Percentiles rank a stretch among this genome's conserved stretches.
Conservation (phyloP, 345 rosid genomes). For the Eucalyptus pauciflora region DNA sequence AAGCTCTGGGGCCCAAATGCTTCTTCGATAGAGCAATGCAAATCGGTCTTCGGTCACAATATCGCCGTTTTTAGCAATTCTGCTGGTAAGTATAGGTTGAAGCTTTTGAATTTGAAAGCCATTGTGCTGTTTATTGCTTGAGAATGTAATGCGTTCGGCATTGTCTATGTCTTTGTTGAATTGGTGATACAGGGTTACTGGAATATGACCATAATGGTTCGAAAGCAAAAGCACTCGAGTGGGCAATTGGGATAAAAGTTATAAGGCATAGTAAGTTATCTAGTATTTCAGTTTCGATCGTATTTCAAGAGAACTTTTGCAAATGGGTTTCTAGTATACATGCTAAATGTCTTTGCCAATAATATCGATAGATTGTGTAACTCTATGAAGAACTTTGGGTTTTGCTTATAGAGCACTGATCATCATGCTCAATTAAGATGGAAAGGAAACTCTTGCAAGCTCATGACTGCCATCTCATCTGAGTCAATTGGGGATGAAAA, state of each 20-base stretch:
- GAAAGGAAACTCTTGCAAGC: not conserved
- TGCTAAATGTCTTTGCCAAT: not conserved
- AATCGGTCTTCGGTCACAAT: constrained; percentile 71
- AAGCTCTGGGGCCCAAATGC: constrained; percentile 57
- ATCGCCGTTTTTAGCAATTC: constrained; percentile 91
- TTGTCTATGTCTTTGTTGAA: not conserved
- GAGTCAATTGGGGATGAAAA: not conserved
- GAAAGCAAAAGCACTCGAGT: constrained; percentile 77
- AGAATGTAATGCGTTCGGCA: not conserved
- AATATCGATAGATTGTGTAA: not conserved
- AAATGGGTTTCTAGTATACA: not conserved
- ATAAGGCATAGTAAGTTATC: constrained; percentile 68
- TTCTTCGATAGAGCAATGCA: constrained; percentile 62
- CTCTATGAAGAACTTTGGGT: not conserved
- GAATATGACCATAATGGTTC: constrained; percentile 88
- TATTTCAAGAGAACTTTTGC: not conserved
- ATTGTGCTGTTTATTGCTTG: not conserved
- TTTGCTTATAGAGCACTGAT: not conserved
- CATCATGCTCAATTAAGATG: not conserved
- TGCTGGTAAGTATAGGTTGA: constrained; percentile 37
- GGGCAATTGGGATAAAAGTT: constrained; percentile 81
- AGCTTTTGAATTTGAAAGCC: not conserved
- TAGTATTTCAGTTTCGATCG: not conserved
- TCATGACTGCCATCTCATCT: not conserved
- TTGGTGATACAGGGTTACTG: constrained; percentile 42